Conservation (phyloP, 2,329 filamentous ascomycete genomes). For the Pseudogymnoascus sp. region DNA sequence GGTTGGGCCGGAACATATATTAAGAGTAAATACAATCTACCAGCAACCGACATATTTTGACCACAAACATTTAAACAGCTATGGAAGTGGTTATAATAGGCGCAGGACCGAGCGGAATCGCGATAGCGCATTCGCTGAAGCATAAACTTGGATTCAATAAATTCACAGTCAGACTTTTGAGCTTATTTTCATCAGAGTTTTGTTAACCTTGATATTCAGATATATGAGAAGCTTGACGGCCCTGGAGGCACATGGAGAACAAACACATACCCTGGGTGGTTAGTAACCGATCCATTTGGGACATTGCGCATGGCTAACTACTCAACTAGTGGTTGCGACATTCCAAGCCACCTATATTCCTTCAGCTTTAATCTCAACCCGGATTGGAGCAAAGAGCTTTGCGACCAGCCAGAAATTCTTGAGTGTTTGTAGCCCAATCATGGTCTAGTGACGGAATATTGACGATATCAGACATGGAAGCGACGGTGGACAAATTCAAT, state of each 20-base stretch:
- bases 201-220: background rate
- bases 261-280: slow-evolving; percentile 31
- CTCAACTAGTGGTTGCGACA: slow-evolving; percentile 22
- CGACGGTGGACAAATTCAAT: slow-evolving; percentile 29
- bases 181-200: background rate
- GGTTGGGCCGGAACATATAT: too few species aligned
- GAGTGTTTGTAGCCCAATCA: slow-evolving; percentile 1
- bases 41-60: background rate
- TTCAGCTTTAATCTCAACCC: slow-evolving; percentile 38
- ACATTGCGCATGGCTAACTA: background rate
- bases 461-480: slow-evolving; percentile 22
- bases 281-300: background rate
- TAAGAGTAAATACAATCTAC: background rate
- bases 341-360: slow-evolving; percentile 36
- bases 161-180: slow-evolving; percentile 17
- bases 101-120: slow-evolving; percentile 30
- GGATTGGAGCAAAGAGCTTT: slow-evolving; percentile 33
- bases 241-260: slow-evolving; percentile 29
- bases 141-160: slow-evolving; percentile 28
- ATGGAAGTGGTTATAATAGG: slow-evolving; percentile 29
- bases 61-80: background rate
- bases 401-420: slow-evolving; percentile 12
- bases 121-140: slow-evolving; percentile 30
- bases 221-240: slow-evolving; percentile 30
- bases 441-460: background rate